Conservation (phyloP, 2,329 filamentous ascomycete genomes). For the Cryphonectria carpinicola region DNA sequence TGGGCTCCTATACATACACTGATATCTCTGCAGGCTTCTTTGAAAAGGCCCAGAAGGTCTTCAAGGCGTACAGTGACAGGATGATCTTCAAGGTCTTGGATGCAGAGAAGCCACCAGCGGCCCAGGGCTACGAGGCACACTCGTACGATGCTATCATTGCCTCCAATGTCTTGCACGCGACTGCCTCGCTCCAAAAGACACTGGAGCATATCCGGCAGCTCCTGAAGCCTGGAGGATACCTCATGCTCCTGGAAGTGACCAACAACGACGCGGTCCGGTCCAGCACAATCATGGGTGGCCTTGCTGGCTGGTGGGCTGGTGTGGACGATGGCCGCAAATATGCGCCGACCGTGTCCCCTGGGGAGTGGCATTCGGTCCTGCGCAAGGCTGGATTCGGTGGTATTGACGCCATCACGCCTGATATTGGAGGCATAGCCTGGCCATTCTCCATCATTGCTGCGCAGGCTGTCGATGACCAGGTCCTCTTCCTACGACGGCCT, state of each 20-base stretch:
- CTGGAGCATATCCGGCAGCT: conserved; percentile 41
- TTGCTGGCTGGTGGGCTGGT: conserved; percentile 24
- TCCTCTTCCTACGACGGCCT: conserved; percentile 16
- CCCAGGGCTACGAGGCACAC: conserved; percentile 37
- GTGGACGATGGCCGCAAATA: conserved; percentile 15
- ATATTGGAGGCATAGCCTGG: conserved; percentile 2
- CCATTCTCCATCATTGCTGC: conserved; percentile 15
- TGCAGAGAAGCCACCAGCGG: conserved; percentile 33
- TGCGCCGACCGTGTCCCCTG: background rate
- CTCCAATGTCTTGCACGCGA: conserved; percentile 45
- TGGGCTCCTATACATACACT: conserved; percentile 48
- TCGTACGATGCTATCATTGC: conserved; percentile 46
- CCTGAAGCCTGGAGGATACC: conserved; percentile 49
- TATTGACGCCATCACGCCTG: conserved; percentile 14
- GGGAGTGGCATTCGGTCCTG: conserved; percentile 8
- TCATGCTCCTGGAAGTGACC: conserved; percentile 48
- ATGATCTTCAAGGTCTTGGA: conserved; percentile 33
- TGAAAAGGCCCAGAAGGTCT: conserved; percentile 33
- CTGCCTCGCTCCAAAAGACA: conserved; percentile 34
- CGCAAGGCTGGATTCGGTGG: conserved; percentile 14
- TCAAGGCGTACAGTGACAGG: background rate
- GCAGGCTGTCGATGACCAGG: conserved; percentile 21
- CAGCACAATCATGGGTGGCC: conserved; percentile 32
- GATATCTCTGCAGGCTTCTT: conserved; percentile 47
- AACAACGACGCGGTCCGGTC: conserved; percentile 24